Conservation (phyloP, 371 early-diverging fungal genomes). For the Haplosporangium sp. region DNA sequence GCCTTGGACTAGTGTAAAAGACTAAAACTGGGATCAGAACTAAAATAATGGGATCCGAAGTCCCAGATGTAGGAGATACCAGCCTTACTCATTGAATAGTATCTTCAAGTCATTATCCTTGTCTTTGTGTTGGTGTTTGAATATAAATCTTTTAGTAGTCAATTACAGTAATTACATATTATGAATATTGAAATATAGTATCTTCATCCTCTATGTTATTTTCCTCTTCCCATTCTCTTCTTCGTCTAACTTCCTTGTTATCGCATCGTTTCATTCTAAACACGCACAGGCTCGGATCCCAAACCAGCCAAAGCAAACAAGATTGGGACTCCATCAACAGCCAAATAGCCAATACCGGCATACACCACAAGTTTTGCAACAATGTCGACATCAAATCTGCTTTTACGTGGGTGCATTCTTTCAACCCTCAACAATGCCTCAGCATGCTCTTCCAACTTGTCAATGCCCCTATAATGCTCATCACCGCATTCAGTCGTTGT, state of each 20-base stretch:
- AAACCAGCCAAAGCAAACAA: conserved; percentile 60
- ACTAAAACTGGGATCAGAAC: neutral
- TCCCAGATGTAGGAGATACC: neutral
- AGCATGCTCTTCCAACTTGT: conserved; percentile 45
- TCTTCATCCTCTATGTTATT: neutral
- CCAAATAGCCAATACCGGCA: conserved; percentile 73
- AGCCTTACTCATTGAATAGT: neutral
- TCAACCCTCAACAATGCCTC: conserved; percentile 61
- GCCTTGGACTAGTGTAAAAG: neutral
- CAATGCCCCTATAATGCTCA: conserved; percentile 3
- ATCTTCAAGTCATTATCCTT: too few species aligned
- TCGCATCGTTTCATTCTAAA: conserved; percentile 3
- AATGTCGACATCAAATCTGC: conserved; percentile 76
- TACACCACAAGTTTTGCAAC: conserved; percentile 77
- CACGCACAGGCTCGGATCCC: conserved; percentile 31
- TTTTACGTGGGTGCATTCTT: conserved; percentile 62
- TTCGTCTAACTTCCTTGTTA: too few species aligned
- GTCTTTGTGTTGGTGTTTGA: too few species aligned
- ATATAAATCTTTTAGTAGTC: neutral
- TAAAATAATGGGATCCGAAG: too few species aligned
- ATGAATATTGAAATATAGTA: conserved; percentile 2
- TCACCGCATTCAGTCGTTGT: conserved; percentile 32
- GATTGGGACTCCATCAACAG: conserved; percentile 63
- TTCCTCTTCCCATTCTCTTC: neutral
- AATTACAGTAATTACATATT: neutral